Base-by-base conservation (phyloP, 345 rosid species). In the Citrus trifoliata region DNA sequence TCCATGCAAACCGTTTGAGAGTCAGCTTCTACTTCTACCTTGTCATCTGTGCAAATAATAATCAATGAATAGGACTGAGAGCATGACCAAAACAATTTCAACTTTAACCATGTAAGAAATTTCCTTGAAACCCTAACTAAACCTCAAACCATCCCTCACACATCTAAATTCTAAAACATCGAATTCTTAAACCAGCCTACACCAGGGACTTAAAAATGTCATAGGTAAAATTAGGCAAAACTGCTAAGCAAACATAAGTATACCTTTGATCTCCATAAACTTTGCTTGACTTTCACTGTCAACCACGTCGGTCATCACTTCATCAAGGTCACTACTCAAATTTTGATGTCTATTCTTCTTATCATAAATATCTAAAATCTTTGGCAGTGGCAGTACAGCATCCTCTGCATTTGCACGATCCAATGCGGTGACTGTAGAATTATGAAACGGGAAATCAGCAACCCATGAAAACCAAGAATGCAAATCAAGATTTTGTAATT, bases 371-470 rank as follows among this genome's bases (percentile, higher is more conserved):
- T 90, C 87, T 78, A 88, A 85, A 79, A 87, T 69, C 80, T 83
- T 88, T 69, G 95, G 87, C 59, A 91, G 81, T 67, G 98, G 98
- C 80, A 89, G 90, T 42, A 85, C 56, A 22, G 98, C 97, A 83
- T 90, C 97, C 86, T 96, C 97, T 38, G 95, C 95, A 86, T 91
- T 85, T 60, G 97, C 89, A 77, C 98, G 91, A 81, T 96, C 99
- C 78, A 96, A 77, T 72, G 98, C 95, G 68, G 90, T 89, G 56
- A 93, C 99, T 96, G 88, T 76, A 59, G 58, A 83, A 81, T 65
- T 16, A 85, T 35, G 67, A 85, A 78, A 35, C 27, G 80, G 80
- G 63, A 80, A 73, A 81, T 88, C 71, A 83, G 86, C 22, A 13
- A 58, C 18, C 32, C 77, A 53, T 5, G 51, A 16, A 35, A 55